These are phyloP conservation scores for Jackrogersella multiformis DNA, from an alignment of 495 filamentous ascomycete genomes.

Conservation along the genomic window DNA sequence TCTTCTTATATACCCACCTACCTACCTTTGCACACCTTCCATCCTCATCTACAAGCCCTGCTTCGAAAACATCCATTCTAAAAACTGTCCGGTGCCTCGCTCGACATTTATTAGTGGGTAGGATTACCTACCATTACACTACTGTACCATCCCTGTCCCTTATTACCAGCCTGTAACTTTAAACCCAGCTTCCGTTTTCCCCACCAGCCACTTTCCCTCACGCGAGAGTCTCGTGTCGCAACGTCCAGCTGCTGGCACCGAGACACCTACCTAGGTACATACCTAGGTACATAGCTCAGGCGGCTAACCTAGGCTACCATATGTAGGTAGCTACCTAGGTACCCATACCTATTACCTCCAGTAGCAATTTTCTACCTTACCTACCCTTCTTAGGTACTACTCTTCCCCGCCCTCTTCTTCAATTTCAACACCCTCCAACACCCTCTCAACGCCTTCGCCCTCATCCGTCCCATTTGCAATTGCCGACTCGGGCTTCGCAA, in stretches of 20 bases:
- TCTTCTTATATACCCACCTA: conserved; percentile 16
- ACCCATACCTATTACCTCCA: conserved; percentile 15
- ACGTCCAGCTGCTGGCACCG: conserved; percentile 38
- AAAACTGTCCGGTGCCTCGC: conserved; percentile 23
- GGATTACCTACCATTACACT: conserved; percentile 39
- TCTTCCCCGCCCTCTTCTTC: conserved; percentile 39
- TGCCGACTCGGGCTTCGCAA: conserved; percentile 38
- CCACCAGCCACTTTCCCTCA: conserved; percentile 45
- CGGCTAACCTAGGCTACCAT: background rate
- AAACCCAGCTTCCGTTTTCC: conserved; percentile 42
- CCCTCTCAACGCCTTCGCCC: conserved; percentile 18
- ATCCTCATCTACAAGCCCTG: too few relatives aligned
- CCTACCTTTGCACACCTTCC: too few relatives aligned
- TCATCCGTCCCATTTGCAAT: conserved; percentile 29
- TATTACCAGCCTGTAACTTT: conserved; percentile 39
- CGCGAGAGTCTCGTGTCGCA: conserved; percentile 44
- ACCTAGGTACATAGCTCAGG: too few relatives aligned
- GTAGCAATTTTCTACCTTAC: conserved; percentile 6
- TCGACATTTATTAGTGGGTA: conserved; percentile 32
- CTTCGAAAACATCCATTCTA: conserved; percentile 23
- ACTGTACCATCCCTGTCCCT: conserved; percentile 37
- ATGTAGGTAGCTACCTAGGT: background rate
- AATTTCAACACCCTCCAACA: conserved; percentile 35
- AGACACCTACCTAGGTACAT: background rate
- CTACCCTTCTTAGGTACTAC: conserved; percentile 29